These are phyloP conservation scores for Lactarius evosmus DNA, from an alignment of 768 basidiomycete genomes.

Conservation along the genomic window DNA sequence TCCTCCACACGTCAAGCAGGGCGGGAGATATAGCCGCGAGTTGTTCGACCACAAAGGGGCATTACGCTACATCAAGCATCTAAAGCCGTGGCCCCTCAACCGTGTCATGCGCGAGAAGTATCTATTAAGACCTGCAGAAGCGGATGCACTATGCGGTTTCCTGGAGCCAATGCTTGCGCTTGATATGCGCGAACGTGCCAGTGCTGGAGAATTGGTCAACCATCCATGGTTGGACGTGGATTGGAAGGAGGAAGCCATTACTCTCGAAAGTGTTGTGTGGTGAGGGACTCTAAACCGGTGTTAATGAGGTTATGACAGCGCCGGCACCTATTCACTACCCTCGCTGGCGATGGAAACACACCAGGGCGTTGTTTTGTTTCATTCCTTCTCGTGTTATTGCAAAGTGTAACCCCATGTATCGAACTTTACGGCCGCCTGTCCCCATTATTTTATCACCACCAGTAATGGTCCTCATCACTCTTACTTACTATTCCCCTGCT, in stretches of 20 bases:
- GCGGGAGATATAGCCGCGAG: conserved; percentile 80
- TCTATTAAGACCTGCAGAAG: conserved; percentile 57
- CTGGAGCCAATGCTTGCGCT: conserved; percentile 72
- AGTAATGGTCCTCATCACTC: conserved; percentile 16
- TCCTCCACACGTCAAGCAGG: conserved; percentile 67
- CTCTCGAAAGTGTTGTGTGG: conserved; percentile 34
- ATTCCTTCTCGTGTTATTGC: not conserved
- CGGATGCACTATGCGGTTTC: conserved; percentile 59
- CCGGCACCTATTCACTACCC: conserved; percentile 1
- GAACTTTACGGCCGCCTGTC: not conserved
- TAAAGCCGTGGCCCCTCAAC: conserved; percentile 79
- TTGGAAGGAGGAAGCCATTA: conserved; percentile 32
- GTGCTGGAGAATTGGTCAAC: conserved; percentile 69
- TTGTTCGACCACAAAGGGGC: conserved; percentile 69
- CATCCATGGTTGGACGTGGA: conserved; percentile 67
- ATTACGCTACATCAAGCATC: conserved; percentile 66
- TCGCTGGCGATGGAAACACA: not conserved
- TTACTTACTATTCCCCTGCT: conserved; percentile 17
- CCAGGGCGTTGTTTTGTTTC: not conserved
- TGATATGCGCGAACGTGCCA: conserved; percentile 64
- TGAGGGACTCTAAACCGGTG: conserved; percentile 27
- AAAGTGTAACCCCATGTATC: not conserved
- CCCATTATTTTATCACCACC: conserved; percentile 8
- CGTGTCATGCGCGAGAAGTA: conserved; percentile 92
- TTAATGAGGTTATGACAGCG: conserved; percentile 7